phyloP scores from a whole-genome alignment of 2,329 filamentous ascomycete species.

The Pleoardoris graminearum region DNA sequence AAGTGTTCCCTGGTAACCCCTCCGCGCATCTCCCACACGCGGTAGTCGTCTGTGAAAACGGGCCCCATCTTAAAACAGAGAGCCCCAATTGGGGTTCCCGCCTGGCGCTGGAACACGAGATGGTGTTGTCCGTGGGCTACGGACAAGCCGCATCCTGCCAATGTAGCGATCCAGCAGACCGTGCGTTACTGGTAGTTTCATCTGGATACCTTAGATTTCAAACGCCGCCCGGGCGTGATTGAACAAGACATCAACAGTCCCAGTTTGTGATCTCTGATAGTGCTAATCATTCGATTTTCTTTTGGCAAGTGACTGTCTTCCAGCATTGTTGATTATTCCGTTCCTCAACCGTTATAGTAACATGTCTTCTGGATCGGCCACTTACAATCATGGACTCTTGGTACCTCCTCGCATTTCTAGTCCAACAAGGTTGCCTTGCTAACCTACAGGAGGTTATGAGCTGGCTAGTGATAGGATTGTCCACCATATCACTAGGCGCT shows the following conservation, averaged over 20 bases:
- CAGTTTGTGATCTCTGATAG: background rate
- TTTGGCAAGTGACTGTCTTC: no score
- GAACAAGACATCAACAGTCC: background rate
- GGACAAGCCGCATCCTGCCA: constrained; percentile 5
- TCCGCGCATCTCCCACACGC: background rate
- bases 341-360: background rate
- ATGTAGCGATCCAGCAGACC: constrained; percentile 1
- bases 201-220: background rate
- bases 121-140: background rate
- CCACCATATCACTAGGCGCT: constrained; percentile 3
- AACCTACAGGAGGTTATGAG: background rate
- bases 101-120: no score
- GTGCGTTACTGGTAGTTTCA: constrained; percentile 4
- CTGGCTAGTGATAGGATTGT: constrained; percentile 3
- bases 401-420: background rate
- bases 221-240: constrained; percentile 3
- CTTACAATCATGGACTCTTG: background rate
- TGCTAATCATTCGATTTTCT: no score
- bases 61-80: background rate
- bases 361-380: background rate
- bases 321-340: background rate
- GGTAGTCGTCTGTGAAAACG: background rate
- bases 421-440: background rate
- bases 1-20: background rate
- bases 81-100: background rate